phyloP scores from a whole-genome alignment of 179 eudicot genomes.

The Monotropa hypopitys region DNA sequence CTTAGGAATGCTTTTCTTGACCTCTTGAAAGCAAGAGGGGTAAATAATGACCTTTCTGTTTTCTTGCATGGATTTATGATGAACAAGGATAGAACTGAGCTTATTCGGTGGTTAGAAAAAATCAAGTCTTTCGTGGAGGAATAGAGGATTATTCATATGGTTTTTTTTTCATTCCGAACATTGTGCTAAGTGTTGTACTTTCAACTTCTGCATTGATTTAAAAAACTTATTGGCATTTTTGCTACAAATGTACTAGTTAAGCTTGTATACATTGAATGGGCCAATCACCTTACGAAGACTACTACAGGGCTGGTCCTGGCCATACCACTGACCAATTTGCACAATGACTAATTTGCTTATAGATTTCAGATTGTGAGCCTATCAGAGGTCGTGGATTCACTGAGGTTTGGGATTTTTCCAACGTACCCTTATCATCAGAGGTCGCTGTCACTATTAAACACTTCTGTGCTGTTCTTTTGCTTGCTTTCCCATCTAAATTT shows the following conservation, averaged over 20 bases:
- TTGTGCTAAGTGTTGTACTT: not conserved
- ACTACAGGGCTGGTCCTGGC: not conserved
- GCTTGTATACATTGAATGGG: too few species aligned
- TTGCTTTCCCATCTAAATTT: not conserved
- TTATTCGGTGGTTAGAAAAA: conserved; percentile 39
- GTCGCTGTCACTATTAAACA: not conserved
- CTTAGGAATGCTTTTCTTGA: conserved; percentile 40
- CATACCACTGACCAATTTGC: not conserved
- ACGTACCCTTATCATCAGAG: not conserved
- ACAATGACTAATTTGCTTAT: not conserved
- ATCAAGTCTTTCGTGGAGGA: conserved; percentile 31
- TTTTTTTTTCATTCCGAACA: not conserved
- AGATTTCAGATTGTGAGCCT: not conserved
- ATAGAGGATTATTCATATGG: conserved; percentile 8
- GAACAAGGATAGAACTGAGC: conserved; percentile 58
- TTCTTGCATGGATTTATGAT: conserved; percentile 55
- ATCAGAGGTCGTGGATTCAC: not conserved
- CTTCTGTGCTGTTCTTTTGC: not conserved
- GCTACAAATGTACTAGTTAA: too few species aligned
- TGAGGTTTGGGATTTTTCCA: not conserved
- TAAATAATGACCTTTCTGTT: conserved; percentile 41
- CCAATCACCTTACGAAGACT: too few species aligned
- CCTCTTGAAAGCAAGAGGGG: conserved; percentile 57
- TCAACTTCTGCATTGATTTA: not conserved
- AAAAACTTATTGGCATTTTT: not conserved